Base-by-base conservation (phyloP, 306 rosid genomes). In the Vigna reflexopilosa region DNA sequence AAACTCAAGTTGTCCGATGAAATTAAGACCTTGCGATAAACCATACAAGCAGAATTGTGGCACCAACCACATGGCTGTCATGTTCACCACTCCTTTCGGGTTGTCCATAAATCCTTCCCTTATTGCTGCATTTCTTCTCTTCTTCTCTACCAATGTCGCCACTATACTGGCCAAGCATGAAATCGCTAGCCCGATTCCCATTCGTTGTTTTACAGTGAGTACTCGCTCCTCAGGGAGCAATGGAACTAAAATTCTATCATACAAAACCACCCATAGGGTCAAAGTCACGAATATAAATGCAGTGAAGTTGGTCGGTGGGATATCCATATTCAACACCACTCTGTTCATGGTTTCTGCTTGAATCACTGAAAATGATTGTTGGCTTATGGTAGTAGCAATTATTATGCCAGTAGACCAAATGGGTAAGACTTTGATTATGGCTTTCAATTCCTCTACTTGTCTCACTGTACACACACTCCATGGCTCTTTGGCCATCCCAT, bases 401-500 rank as follows among this genome's bases (percentile, higher is more conserved):
- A 79, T 30, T 61, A 94, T 86, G 67, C 91, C 85, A 0, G 92
- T 72, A 13, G 97, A 90, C 97, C 97, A 94, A 44, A 94, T 83
- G 0, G 97, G 97, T 48, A 92, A 77, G 48, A 94, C 87, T 74
- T 82, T 92, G 72, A 92, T 58, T 3, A 94, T 51, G 22, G 83
- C 90, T 80, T 94, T 94, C 3, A 94, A 81, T 69, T 92, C 95
- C 76, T 94, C 97, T 50, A 94, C 97, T 88, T 91, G 90, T 71
- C 86, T 87, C 11, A 90, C 85, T 30, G 97, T 92, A 74, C 95
- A 84, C 55, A 89, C 16, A 17, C 83, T 85, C 94, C 91, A 87
- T 52, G 88, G 90, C 0, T 89, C 88, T 44, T 12, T 61, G 28
- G 91, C 76, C 67, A 63, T 32, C 7, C 92, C 98, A 30, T 79